Percentiles rank a stretch among this genome's conserved stretches.
Conservation (phyloP, 805 yeast species). For the Wickerhamiella lipophila region DNA sequence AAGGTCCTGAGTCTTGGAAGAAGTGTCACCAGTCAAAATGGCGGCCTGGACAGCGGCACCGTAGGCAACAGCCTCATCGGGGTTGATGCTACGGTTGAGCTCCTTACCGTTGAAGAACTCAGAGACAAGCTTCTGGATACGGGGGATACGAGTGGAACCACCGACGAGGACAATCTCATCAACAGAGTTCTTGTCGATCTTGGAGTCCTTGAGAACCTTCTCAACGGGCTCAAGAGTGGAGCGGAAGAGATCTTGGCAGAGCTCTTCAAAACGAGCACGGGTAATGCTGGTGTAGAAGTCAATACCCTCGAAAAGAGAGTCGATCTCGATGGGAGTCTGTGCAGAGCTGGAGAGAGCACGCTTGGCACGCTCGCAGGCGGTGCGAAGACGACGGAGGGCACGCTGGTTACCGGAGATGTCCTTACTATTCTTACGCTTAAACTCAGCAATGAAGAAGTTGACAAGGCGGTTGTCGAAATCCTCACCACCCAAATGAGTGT, state of each 20-base stretch:
- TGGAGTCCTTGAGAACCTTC: slow-evolving; percentile 82
- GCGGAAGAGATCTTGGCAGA: slow-evolving; percentile 88
- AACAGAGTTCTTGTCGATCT: slow-evolving; percentile 78
- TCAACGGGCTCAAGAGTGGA: slow-evolving; percentile 90
- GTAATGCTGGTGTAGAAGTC: slow-evolving; percentile 94
- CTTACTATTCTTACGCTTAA: slow-evolving; percentile 96
- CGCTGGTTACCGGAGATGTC: slow-evolving; percentile 88
- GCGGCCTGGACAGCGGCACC: slow-evolving; percentile 99
- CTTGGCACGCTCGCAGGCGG: slow-evolving; percentile 99
- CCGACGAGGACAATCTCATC: slow-evolving; percentile 92
- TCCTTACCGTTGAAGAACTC: slow-evolving; percentile 97
- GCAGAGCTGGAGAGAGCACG: slow-evolving; percentile 94
- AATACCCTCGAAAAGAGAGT: slow-evolving; percentile 86
- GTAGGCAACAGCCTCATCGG: slow-evolving; percentile 98
- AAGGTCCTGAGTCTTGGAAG: slow-evolving; percentile 91
- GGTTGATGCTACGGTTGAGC: slow-evolving; percentile 92
- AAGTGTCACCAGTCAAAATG: slow-evolving; percentile 88
- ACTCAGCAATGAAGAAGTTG: slow-evolving; percentile 83
- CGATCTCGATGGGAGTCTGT: slow-evolving; percentile 90
- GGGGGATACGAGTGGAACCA: slow-evolving; percentile 98
- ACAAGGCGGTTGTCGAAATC: slow-evolving; percentile 96
- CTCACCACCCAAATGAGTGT: slow-evolving; percentile 96
- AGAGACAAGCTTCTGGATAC: slow-evolving; percentile 86
- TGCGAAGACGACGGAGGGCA: slow-evolving; percentile 95
- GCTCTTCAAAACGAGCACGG: slow-evolving; percentile 95